Evolutionary conservation across 305 asterid genomes (phyloP).

Genomic region (Fraxinus ornus): DNA sequence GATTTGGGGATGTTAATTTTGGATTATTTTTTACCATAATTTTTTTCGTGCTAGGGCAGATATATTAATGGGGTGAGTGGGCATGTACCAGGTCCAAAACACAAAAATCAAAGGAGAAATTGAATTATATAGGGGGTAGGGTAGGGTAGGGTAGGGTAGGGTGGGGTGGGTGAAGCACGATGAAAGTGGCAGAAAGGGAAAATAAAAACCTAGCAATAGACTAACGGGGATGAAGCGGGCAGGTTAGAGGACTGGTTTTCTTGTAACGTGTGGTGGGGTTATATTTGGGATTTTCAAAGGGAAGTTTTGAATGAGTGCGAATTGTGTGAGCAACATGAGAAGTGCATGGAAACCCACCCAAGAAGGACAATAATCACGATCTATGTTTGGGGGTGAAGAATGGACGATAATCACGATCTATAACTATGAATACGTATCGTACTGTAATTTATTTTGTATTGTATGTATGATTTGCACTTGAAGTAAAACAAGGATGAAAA

Average conservation of each 20-base stretch:
- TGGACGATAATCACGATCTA: not conserved
- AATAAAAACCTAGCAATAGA: slow-evolving; percentile 4
- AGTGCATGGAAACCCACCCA: not conserved
- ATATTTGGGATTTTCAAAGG: not conserved
- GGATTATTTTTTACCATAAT: slow-evolving; percentile 26
- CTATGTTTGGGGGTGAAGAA: not conserved
- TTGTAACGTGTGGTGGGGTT: not conserved
- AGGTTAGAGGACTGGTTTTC: not conserved
- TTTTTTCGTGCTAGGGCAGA: slow-evolving; percentile 4
- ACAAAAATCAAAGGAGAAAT: not conserved
- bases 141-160: not conserved
- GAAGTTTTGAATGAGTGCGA: not conserved
- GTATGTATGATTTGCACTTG: not conserved
- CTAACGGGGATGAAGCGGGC: not conserved
- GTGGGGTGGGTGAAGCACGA: slow-evolving; percentile 1
- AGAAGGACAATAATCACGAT: not conserved
- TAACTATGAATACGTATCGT: not conserved
- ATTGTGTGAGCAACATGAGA: not conserved
- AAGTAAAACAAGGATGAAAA: not conserved
- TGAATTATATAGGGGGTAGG: not conserved
- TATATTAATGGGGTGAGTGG: not conserved
- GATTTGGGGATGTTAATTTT: slow-evolving; percentile 33
- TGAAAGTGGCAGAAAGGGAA: slow-evolving; percentile 21
- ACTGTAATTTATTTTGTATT: not conserved
- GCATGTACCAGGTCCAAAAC: slow-evolving; percentile 30